A percentile compares a stretch with the other conserved stretches of the same genome.
These are phyloP conservation scores for Colletotrichum spaethianum DNA, from an alignment of 2,329 filamentous ascomycete genomes.

Conservation along the genomic window DNA sequence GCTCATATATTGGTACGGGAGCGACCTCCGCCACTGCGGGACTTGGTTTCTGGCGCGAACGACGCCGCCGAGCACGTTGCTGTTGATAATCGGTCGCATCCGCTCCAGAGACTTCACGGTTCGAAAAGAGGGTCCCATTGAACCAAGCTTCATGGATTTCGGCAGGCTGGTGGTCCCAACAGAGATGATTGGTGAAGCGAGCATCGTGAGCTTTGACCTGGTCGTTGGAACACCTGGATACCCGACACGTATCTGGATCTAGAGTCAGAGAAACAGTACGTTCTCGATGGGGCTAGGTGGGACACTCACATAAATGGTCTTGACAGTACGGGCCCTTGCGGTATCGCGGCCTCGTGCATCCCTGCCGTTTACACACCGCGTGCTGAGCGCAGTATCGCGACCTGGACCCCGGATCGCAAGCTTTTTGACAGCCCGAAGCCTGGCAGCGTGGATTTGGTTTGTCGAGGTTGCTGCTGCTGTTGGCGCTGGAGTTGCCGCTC, in stretches of 20 bases:
- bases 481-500: conserved; percentile 6
- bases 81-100: conserved; percentile 7
- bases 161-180: conserved; percentile 34
- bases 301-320: conserved; percentile 37
- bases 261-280: conserved; percentile 19
- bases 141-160: conserved; percentile 22
- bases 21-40: neutral
- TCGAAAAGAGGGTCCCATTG: neutral
- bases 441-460: conserved; percentile 30
- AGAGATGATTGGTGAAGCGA: conserved; percentile 36
- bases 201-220: conserved; percentile 33
- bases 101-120: neutral
- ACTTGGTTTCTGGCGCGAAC: conserved; percentile 20
- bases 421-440: conserved; percentile 26
- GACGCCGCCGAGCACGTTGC: conserved; percentile 27
- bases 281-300: neutral
- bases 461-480: neutral
- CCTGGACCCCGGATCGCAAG: conserved; percentile 17
- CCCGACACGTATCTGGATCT: conserved; percentile 36
- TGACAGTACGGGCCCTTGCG: conserved; percentile 39
- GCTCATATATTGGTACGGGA: neutral
- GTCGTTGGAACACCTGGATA: conserved; percentile 30
- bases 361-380: conserved; percentile 34
- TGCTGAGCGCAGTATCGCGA: conserved; percentile 38
- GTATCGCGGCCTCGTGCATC: conserved; percentile 28